Evolutionary conservation across 768 basidiomycete species (phyloP), one percentile per base, ranked within the genome.

Genomic region (Clitopilus hobsonii): DNA sequence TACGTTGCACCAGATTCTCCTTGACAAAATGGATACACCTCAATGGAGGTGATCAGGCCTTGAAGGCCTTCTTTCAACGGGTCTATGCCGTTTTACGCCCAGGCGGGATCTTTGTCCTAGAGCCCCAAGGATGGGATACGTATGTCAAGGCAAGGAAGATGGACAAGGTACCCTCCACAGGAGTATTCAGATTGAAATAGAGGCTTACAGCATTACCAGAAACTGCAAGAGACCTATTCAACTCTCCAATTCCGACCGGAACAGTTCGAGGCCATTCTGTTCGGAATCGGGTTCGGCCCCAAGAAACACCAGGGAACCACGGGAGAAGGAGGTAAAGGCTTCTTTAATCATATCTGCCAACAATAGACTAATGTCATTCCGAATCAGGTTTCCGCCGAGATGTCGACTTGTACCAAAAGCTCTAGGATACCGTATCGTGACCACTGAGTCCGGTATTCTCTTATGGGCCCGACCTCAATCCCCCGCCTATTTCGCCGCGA

Each of bases 21-120:
- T 70, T 95, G 41, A 83, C 92, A 0, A 96, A 94, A 69, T 96
- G 94, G 94, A 91, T 95, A 26, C 94, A 96, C 67, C 74, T 96
- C 8, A 86, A 94, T 59, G 74, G 76, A 10, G 88, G 89, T 8
- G 94, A 97, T 62, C 79, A 80, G 0, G 93, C 84, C 0, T 61
- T 96, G n/a, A 60, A 67, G 29, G 55, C 59, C 0, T 91, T 94
- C 67, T 95, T 96, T 63, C 70, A 65, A 2, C 81, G 84, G 38
- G 81, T 86, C 0, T 71, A 83, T 58, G 62, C 67, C 24, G 77
- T 80, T 2, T 74, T 97, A 14, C 72, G 69, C n/a, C 70, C 78
- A 0, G 86, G 83, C 0, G 91, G 91, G 3, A 73, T 67, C 1
- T 87, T 95, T 53, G 64, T 95, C 0, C 72, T 97, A 1, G 94